These are phyloP conservation scores for Phialophora tarda DNA, from an alignment of 2,329 filamentous ascomycete species.

Conservation along the genomic window DNA sequence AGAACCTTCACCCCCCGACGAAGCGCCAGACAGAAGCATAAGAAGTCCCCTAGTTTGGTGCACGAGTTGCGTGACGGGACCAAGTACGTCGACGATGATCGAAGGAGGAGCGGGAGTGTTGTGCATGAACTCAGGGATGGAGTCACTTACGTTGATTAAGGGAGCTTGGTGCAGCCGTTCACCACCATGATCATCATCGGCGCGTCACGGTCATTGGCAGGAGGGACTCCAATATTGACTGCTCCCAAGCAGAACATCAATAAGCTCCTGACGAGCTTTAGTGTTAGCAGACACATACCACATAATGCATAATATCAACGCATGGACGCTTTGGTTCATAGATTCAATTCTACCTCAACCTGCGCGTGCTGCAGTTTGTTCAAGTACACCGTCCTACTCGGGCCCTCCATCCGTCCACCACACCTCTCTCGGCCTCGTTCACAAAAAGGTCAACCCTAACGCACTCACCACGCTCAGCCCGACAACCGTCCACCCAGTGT, in stretches of 20 bases:
- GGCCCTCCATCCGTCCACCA: not conserved
- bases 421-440: not conserved
- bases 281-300: not conserved
- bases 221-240: not conserved
- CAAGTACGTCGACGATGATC: constrained; percentile 37
- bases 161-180: not conserved
- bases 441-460: constrained; percentile 33
- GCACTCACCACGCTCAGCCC: constrained; percentile 33
- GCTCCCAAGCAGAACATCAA: not conserved
- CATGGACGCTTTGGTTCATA: not conserved
- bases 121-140: constrained; percentile 39
- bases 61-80: constrained; percentile 41
- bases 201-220: not conserved
- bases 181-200: not conserved
- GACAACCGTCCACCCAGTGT: constrained; percentile 37
- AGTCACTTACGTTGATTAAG: constrained; percentile 34
- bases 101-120: constrained; percentile 26
- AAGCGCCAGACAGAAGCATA: constrained; percentile 25
- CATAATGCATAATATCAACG: not conserved
- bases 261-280: not conserved
- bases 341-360: not conserved
- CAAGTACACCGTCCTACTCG: constrained; percentile 18
- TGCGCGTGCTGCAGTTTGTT: not conserved
- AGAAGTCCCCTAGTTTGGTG: constrained; percentile 32
- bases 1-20: constrained; percentile 25